These are phyloP conservation scores for Avena insularis DNA, from an alignment of 176 grass and related monocot genomes.

Conservation along the genomic window DNA sequence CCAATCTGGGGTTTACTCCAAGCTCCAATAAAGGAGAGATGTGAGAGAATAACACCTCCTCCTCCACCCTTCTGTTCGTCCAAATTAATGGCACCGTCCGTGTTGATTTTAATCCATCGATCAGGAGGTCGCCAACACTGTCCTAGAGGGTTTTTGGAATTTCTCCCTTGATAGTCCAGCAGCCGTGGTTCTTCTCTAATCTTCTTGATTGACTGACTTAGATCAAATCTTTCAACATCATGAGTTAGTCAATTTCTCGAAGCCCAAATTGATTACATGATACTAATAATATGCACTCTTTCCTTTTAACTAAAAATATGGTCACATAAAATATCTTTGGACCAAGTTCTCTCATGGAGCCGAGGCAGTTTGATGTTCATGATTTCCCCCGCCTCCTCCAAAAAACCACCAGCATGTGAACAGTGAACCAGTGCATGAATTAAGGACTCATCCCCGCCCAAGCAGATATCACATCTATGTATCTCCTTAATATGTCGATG, in stretches of 20 bases:
- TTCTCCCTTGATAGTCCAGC: not conserved
- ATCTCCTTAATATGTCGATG: too few relatives aligned
- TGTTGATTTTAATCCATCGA: not conserved
- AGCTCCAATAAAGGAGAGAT: not conserved
- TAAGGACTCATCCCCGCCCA: too few relatives aligned
- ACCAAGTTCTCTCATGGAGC: too few relatives aligned
- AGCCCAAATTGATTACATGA: not conserved
- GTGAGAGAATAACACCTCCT: not conserved
- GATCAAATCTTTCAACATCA: not conserved
- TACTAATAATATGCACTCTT: not conserved
- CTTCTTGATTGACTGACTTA: not conserved
- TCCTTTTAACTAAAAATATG: not conserved
- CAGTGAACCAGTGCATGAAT: too few relatives aligned
- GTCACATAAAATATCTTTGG: too few relatives aligned
- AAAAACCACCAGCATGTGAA: too few relatives aligned
- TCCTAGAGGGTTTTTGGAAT: fast-evolving
- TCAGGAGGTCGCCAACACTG: not conserved
- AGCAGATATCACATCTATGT: too few relatives aligned
- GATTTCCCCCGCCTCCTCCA: too few relatives aligned
- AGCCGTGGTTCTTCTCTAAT: not conserved
- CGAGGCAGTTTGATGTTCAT: too few relatives aligned
- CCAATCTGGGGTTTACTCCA: not conserved
- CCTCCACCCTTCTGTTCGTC: not conserved
- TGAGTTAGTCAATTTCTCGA: not conserved
- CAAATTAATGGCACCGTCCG: not conserved